Conservation (phyloP, 2,329 filamentous ascomycete genomes). For the Apiospora pterosperma region DNA sequence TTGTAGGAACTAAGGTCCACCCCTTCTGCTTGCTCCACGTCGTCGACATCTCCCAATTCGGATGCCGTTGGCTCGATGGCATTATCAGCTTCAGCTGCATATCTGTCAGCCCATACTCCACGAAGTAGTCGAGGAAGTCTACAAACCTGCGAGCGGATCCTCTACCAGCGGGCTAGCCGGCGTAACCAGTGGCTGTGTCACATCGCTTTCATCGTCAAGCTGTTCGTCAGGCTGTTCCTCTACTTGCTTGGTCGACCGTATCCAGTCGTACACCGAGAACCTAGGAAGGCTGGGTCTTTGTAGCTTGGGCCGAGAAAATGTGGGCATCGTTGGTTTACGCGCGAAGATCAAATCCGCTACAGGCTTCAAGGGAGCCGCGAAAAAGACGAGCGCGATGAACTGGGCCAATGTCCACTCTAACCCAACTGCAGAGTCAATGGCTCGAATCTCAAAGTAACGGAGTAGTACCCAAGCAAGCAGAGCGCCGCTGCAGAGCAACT, state of each 20-base stretch:
- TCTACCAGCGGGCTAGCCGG: background rate
- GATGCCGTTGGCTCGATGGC: background rate
- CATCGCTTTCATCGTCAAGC: background rate
- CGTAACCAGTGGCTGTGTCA: background rate
- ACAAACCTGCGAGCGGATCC: background rate
- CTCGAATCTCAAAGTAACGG: slow-evolving; percentile 16
- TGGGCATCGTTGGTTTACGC: background rate
- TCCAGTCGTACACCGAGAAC: slow-evolving; percentile 4
- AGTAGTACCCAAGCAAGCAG: slow-evolving; percentile 17
- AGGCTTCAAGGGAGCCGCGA: slow-evolving; percentile 14
- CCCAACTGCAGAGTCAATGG: slow-evolving; percentile 11
- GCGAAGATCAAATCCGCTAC: slow-evolving; percentile 11
- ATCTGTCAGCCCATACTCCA: background rate
- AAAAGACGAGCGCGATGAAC: slow-evolving; percentile 16
- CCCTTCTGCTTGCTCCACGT: background rate
- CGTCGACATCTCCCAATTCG: background rate
- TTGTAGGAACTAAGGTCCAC: background rate
- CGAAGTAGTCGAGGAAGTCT: background rate
- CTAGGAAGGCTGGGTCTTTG: background rate
- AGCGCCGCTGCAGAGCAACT: slow-evolving; percentile 13
- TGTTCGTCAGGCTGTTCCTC: background rate
- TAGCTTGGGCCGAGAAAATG: background rate
- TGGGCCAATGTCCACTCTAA: slow-evolving; percentile 17
- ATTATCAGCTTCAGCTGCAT: background rate
- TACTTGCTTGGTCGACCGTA: background rate